phyloP scores from a whole-genome alignment of 2,329 filamentous ascomycete species.

The Phoma sp. region DNA sequence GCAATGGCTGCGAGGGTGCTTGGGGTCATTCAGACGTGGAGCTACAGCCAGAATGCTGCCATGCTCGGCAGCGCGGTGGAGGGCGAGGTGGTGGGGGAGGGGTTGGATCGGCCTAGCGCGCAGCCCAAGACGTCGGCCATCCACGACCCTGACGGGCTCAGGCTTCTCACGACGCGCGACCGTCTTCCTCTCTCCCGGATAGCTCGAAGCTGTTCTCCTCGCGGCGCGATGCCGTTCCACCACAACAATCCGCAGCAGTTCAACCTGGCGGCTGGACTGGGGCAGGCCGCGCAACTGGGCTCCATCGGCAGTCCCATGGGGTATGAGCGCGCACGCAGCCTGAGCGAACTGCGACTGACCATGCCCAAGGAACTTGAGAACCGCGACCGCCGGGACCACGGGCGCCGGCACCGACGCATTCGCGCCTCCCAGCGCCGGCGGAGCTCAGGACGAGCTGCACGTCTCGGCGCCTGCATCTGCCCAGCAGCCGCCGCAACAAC shows the following conservation, averaged over 20 bases:
- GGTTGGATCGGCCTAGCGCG: conserved; percentile 4
- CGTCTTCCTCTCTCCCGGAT: neutral
- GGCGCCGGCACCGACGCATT: conserved; percentile 55
- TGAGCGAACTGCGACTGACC: no score
- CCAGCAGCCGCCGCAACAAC: conserved; percentile 10
- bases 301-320: no score
- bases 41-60: no score
- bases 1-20: neutral
- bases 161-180: conserved; percentile 9
- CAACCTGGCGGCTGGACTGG: conserved; percentile 51
- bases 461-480: conserved; percentile 55
- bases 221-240: conserved; percentile 49
- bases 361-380: conserved; percentile 50
- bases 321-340: no score
- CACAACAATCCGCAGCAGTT: conserved; percentile 26
- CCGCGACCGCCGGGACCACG: conserved; percentile 51
- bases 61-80: no score
- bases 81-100: conserved; percentile 6
- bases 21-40: neutral
- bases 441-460: conserved; percentile 64
- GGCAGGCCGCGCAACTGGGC: conserved; percentile 56
- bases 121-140: conserved; percentile 2
- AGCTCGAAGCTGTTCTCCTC: conserved; percentile 13
- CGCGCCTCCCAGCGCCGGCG: conserved; percentile 47
- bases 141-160: conserved; percentile 8